phyloP scores from a whole-genome alignment of 2,329 filamentous ascomycete genomes.

The Septoria petroselini region DNA sequence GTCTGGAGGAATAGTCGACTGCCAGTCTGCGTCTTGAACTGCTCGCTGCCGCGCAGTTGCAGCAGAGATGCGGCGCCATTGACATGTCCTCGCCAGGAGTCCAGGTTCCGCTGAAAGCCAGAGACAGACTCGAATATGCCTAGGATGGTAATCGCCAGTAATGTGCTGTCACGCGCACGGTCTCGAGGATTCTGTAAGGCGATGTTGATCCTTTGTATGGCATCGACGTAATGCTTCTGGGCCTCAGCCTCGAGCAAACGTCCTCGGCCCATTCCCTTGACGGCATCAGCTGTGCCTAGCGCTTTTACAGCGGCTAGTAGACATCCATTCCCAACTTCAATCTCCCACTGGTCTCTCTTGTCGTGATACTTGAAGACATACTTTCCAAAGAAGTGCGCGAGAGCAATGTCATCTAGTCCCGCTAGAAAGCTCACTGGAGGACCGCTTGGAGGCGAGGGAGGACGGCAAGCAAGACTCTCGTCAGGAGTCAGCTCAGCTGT shows the following conservation, averaged over 20 bases:
- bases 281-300: conserved; percentile 16
- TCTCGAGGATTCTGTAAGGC: conserved; percentile 14
- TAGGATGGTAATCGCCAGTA: conserved; percentile 52
- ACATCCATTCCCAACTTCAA: conserved; percentile 20
- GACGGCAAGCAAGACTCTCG: neutral
- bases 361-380: conserved; percentile 21
- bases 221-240: conserved; percentile 18
- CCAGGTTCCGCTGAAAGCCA: conserved; percentile 58
- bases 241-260: conserved; percentile 11
- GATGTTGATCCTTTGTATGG: conserved; percentile 16
- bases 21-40: conserved; percentile 20
- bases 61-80: conserved; percentile 21
- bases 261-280: conserved; percentile 11
- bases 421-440: conserved; percentile 3
- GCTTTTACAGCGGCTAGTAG: conserved; percentile 16
- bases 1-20: conserved; percentile 20
- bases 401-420: conserved; percentile 14
- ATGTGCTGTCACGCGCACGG: conserved; percentile 16
- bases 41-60: conserved; percentile 18
- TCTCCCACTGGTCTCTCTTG: conserved; percentile 16
- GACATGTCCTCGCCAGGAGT: conserved; percentile 51
- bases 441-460: neutral
- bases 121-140: conserved; percentile 62
- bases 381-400: conserved; percentile 19
- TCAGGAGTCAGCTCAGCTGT: neutral